phyloP scores from a whole-genome alignment of 768 basidiomycete species.

The Dentipellis fragilis region DNA sequence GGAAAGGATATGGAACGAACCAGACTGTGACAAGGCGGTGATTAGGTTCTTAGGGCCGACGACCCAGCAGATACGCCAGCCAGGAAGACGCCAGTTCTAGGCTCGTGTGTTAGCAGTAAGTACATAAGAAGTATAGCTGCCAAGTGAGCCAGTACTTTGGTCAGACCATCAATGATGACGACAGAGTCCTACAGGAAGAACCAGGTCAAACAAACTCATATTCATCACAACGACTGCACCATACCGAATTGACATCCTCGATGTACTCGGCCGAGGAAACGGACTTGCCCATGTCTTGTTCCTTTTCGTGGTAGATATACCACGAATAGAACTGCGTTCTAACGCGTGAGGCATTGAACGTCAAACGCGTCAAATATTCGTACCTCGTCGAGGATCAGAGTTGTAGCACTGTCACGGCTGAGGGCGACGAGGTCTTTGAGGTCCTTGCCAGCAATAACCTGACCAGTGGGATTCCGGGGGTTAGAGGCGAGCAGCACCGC shows the following conservation, averaged over 20 bases:
- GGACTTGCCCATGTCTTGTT: constrained; percentile 64
- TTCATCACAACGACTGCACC: constrained; percentile 6
- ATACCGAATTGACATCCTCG: constrained; percentile 72
- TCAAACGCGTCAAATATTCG: background rate
- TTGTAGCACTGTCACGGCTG: constrained; percentile 60
- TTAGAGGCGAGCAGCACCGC: constrained; percentile 84
- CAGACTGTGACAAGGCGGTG: constrained; percentile 85
- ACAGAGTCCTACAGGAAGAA: constrained; percentile 47
- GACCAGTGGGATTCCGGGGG: constrained; percentile 97
- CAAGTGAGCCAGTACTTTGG: constrained; percentile 47
- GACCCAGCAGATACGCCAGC: constrained; percentile 94
- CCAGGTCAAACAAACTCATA: background rate
- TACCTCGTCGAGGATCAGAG: constrained; percentile 79
- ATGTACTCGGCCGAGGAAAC: constrained; percentile 78
- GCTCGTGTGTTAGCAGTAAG: constrained; percentile 4
- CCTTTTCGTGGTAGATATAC: constrained; percentile 84
- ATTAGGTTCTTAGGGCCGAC: constrained; percentile 84
- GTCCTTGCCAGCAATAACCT: constrained; percentile 69
- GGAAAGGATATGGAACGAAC: constrained; percentile 21
- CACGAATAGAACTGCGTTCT: constrained; percentile 76
- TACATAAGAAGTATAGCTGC: constrained; percentile 13
- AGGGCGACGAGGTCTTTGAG: constrained; percentile 71
- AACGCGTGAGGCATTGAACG: no score
- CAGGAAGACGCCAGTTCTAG: constrained; percentile 90
- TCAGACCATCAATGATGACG: constrained; percentile 85